These are phyloP conservation scores for Lathyrus aphaca DNA, from an alignment of 306 rosid genomes.

Conservation along the genomic window DNA sequence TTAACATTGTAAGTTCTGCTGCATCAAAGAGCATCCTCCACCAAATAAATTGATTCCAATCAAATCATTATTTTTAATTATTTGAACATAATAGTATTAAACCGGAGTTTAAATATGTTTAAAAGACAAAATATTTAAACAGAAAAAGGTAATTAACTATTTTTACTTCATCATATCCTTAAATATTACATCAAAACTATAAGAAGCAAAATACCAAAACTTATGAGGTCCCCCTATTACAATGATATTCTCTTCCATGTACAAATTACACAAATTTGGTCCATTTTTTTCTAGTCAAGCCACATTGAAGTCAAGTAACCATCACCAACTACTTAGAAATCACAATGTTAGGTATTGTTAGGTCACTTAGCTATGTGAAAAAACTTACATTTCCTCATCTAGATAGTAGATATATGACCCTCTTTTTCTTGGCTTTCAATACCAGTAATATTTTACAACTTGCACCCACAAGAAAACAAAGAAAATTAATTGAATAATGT, in stretches of 20 bases:
- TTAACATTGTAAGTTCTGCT: no score
- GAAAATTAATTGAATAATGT: constrained; percentile 27
- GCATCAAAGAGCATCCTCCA: no score
- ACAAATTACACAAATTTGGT: neutral
- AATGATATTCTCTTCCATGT: neutral
- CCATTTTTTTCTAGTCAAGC: constrained; percentile 3
- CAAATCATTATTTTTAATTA: no score
- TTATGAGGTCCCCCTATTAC: neutral
- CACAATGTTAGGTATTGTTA: constrained; percentile 25
- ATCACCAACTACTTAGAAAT: constrained; percentile 35
- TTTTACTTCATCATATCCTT: no score
- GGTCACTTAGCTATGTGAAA: constrained; percentile 35
- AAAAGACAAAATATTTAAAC: no score
- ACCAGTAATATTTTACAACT: constrained; percentile 19
- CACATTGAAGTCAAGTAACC: constrained; percentile 28
- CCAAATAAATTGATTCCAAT: no score
- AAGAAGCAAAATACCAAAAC: no score
- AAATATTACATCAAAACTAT: no score
- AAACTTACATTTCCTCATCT: constrained; percentile 20
- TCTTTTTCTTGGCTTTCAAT: constrained; percentile 21
- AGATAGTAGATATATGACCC: neutral
- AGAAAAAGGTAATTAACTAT: no score
- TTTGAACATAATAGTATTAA: no score
- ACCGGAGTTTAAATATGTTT: no score
- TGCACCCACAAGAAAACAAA: constrained; percentile 5